Evolutionary conservation across 2,329 filamentous ascomycete genomes (phyloP), one percentile per base, ranked within the genome.

Genomic region (Plenodomus lindquistii): DNA sequence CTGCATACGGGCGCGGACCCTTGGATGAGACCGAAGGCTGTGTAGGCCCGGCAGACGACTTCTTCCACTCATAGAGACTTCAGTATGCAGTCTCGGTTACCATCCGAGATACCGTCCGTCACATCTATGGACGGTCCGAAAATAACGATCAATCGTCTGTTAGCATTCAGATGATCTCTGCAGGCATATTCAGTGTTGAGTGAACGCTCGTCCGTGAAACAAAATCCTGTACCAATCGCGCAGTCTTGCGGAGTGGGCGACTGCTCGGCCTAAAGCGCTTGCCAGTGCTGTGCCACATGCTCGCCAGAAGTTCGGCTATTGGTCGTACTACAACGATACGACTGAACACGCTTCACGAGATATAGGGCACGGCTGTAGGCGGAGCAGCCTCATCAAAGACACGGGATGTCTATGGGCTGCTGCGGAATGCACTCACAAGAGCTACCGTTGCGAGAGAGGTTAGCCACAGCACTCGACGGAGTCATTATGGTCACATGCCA

Each of bases 61-160:
- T 46, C 21, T 36, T 27, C 50, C 53, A 59, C 48, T 50, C 44
- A 31, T 13, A 54, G 42, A 55, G 17, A 55, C 57, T 60, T 55
- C 47, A 50, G 51, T 48, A 46, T 59, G 51, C 55, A 48, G 44
- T 60, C 27, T 31, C 61, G 61, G 60, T 49, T 63, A 42, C 44
- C 48, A 56, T 55, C 60, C 60, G 61, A 64, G 48, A 55, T 48
- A 37, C 46, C 35, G 48, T 42, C 50, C 45, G 42, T 40, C 38
- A 31, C 48, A 40, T 42, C 40, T 13, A 27, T 29, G 29, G 17
- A 10, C 16, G 52, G 42, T 36, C 54, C 52, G 44, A 57, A 57
- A 63, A 62, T 59, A 60, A 48, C 54, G 50, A 50, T 46, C 54
- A 56, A 58, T 48, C 39, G 54, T 45, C 35, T 57, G 46, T 36